Evolutionary conservation across 805 yeast species (phyloP).

Genomic region (Brettanomyces naardenensis): DNA sequence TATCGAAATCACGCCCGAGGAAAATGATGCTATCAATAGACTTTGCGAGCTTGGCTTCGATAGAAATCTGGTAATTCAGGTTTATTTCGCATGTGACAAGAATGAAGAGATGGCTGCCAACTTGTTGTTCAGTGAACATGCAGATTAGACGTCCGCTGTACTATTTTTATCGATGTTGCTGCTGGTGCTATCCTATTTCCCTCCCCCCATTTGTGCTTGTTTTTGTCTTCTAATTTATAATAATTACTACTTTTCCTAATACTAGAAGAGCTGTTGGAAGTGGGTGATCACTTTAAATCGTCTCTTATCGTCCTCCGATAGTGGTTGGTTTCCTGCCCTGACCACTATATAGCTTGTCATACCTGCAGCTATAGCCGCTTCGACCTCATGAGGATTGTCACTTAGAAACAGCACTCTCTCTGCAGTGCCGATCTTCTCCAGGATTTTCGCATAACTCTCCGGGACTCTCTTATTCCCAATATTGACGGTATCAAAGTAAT

Average conservation of each 20-base stretch:
- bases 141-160: slow-evolving; percentile 14
- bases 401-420: slow-evolving; percentile 55
- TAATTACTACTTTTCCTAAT: neutral
- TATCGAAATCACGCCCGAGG: slow-evolving; percentile 68
- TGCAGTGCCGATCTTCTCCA: slow-evolving; percentile 20
- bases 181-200: neutral
- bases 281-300: slow-evolving; percentile 20
- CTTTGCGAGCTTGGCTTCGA: slow-evolving; percentile 92
- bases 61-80: slow-evolving; percentile 79
- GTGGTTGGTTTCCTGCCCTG: slow-evolving; percentile 67
- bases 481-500: slow-evolving; percentile 80
- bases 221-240: slow-evolving; percentile 1
- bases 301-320: slow-evolving; percentile 29
- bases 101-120: slow-evolving; percentile 97
- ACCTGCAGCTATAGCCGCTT: slow-evolving; percentile 66
- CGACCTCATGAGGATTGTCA: slow-evolving; percentile 72
- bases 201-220: neutral
- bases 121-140: slow-evolving; percentile 62
- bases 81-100: slow-evolving; percentile 95
- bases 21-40: slow-evolving; percentile 82
- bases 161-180: neutral
- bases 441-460: slow-evolving; percentile 52
- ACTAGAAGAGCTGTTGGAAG: slow-evolving; percentile 22
- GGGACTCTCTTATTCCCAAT: slow-evolving; percentile 63
- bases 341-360: slow-evolving; percentile 49